Conservation (phyloP, 148 eudicot genomes). For the Camellia sinensis region DNA sequence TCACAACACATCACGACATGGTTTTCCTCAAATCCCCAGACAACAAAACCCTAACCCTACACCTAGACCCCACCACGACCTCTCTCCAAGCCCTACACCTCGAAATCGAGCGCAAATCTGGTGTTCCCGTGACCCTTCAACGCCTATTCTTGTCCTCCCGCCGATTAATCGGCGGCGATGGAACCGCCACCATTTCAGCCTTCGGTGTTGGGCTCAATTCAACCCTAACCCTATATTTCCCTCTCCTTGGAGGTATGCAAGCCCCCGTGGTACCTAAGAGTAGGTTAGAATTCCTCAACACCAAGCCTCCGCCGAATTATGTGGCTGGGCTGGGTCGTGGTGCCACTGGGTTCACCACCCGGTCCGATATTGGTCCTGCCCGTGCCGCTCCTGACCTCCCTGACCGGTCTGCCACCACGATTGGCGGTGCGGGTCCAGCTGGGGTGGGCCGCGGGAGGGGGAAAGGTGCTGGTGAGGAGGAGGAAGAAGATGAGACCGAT, state of each 20-base stretch:
- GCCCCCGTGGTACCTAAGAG: conserved; percentile 62
- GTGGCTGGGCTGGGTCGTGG: conserved; percentile 98
- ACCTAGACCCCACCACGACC: conserved; percentile 52
- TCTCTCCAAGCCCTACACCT: conserved; percentile 41
- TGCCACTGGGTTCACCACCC: conserved; percentile 93
- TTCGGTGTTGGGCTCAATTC: conserved; percentile 51
- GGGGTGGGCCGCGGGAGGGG: conserved; percentile 66
- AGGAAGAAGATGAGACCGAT: conserved; percentile 65
- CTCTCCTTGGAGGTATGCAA: conserved; percentile 73
- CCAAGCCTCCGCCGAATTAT: conserved; percentile 80
- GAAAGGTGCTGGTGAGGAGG: conserved; percentile 57
- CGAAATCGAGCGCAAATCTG: conserved; percentile 32
- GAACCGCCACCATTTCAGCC: conserved; percentile 22
- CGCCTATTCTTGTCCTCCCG: conserved; percentile 50
- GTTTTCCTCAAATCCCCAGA: conserved; percentile 47
- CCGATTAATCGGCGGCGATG: conserved; percentile 32
- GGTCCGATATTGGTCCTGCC: conserved; percentile 96
- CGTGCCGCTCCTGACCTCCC: conserved; percentile 91
- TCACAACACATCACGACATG: conserved; percentile 25
- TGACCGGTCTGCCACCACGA: conserved; percentile 52
- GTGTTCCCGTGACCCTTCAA: conserved; percentile 42
- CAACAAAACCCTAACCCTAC: conserved; percentile 49
- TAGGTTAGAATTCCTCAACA: conserved; percentile 61
- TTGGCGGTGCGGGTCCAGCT: conserved; percentile 45
- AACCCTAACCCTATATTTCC: conserved; percentile 43